phyloP scores from a whole-genome alignment of 2,329 filamentous ascomycete species.

The Coleophoma cylindrospora region DNA sequence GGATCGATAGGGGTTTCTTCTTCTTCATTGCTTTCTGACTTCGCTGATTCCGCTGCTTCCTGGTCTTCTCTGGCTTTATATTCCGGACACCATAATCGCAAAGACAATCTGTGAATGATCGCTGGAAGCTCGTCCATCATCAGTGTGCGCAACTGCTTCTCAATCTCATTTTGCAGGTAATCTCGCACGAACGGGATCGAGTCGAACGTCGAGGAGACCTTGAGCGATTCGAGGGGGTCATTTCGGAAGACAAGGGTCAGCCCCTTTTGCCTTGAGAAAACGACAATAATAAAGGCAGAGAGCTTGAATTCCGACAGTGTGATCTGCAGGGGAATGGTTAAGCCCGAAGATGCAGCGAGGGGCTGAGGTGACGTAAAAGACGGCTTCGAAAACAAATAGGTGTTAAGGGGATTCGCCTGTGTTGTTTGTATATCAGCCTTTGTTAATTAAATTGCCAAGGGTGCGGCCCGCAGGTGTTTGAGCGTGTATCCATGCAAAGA shows the following conservation, averaged over 20 bases:
- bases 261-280: conserved; percentile 96
- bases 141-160: conserved; percentile 82
- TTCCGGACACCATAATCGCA: conserved; percentile 86
- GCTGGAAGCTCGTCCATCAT: conserved; percentile 98
- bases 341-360: conserved; percentile 80
- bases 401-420: conserved; percentile 91
- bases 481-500: conserved; percentile 25
- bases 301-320: conserved; percentile 93
- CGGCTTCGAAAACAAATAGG: conserved; percentile 87
- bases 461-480: conserved; percentile 6
- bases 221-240: conserved; percentile 94
- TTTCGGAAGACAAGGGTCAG: conserved; percentile 96
- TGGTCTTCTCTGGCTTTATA: conserved; percentile 64
- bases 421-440: conserved; percentile 44
- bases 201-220: conserved; percentile 98
- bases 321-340: conserved; percentile 97
- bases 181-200: conserved; percentile 98
- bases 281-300: conserved; percentile 93
- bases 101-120: conserved; percentile 88
- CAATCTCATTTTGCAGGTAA: conserved; percentile 93
- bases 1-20: conserved; percentile 60
- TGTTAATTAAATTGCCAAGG: conserved; percentile 24
- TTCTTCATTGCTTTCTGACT: conserved; percentile 43
- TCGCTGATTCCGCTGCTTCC: conserved; percentile 42
- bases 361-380: conserved; percentile 90